Evolutionary conservation across 2,329 filamentous ascomycete genomes (phyloP).

Genomic region (Fusarium pininemorale): DNA sequence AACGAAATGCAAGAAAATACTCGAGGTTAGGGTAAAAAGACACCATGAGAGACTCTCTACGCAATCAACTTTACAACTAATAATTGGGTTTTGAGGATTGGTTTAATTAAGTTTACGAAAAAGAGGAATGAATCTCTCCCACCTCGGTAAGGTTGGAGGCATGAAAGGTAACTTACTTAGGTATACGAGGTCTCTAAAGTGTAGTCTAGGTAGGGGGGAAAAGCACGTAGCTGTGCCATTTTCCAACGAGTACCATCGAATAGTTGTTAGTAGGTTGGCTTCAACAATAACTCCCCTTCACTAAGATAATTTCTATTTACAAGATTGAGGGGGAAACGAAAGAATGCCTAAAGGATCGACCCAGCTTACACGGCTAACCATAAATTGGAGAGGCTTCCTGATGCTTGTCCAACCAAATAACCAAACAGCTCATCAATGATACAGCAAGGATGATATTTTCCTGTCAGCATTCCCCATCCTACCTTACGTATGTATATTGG

Average conservation of each 20-base stretch:
- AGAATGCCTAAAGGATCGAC: slow-evolving; percentile 7
- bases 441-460: not conserved
- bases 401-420: not conserved
- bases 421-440: not conserved
- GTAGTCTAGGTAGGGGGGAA: not conserved
- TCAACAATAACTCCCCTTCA: not conserved
- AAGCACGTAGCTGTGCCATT: not conserved
- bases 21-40: too few relatives aligned
- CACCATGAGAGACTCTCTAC: too few relatives aligned
- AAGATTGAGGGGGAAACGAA: not conserved
- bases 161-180: not conserved
- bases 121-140: not conserved
- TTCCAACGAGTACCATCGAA: not conserved
- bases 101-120: not conserved
- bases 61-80: not conserved
- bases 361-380: not conserved
- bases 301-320: not conserved
- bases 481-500: not conserved
- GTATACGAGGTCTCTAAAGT: not conserved
- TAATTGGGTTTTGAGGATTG: not conserved
- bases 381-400: not conserved
- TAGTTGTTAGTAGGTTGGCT: not conserved
- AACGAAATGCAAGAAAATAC: not conserved
- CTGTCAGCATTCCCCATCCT: not conserved
- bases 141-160: not conserved